Conservation (phyloP, 2,329 filamentous ascomycete genomes). For the Cryphonectria naterciae region DNA sequence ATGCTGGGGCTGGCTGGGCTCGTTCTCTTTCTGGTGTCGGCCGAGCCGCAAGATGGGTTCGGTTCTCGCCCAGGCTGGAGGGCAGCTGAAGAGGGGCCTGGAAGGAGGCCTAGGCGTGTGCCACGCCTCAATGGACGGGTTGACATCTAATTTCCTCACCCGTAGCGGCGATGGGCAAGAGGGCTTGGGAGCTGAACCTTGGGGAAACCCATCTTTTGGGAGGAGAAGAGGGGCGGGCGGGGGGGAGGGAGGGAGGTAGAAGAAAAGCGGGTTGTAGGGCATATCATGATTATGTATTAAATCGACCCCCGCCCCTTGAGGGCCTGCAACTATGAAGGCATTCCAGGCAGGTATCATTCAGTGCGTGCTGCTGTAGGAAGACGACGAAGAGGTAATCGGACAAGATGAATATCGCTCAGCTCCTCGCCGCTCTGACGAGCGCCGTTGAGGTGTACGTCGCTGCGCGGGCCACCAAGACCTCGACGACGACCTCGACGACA, state of each 20-base stretch:
- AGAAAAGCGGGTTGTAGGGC: background rate
- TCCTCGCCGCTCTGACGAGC: background rate
- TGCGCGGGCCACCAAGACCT: background rate
- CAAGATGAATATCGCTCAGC: background rate
- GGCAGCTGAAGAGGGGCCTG: background rate
- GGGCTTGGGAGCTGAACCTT: background rate
- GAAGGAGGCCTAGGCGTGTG: background rate
- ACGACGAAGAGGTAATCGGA: background rate
- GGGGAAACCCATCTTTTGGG: background rate
- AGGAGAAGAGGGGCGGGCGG: no score
- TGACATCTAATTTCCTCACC: background rate
- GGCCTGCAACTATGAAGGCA: background rate
- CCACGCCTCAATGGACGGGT: background rate
- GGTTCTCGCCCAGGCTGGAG: background rate
- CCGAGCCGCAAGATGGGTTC: background rate
- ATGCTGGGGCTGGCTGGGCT: no score
- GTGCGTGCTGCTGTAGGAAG: background rate
- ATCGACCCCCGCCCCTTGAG: background rate
- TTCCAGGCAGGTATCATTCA: background rate
- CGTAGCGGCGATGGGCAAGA: background rate
- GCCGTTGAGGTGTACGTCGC: background rate
- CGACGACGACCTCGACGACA: background rate
- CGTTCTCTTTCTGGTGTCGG: background rate
- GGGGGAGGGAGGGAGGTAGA: no score
- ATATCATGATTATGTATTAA: background rate